phyloP scores from a whole-genome alignment of 306 rosid species.

The Gastrolobium villosum region DNA sequence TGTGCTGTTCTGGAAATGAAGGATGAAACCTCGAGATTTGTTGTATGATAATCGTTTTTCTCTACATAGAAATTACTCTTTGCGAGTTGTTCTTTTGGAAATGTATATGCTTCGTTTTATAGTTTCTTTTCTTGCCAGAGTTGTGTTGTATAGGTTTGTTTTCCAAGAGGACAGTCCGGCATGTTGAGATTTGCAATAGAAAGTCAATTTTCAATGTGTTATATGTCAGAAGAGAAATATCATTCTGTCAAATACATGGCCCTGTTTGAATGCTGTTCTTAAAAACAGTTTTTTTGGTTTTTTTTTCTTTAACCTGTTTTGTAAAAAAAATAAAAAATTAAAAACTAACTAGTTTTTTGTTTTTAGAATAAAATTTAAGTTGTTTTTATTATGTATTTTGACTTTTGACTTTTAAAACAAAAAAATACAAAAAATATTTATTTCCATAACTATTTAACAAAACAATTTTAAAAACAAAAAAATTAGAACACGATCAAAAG shows the following conservation, averaged over 20 bases:
- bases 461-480: too few species aligned
- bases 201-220: constrained; percentile 33
- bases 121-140: constrained; percentile 15
- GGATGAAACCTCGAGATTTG: constrained; percentile 33
- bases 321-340: too few species aligned
- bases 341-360: too few species aligned
- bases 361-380: too few species aligned
- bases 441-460: too few species aligned
- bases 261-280: too few species aligned
- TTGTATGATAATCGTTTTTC: constrained; percentile 22
- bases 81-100: constrained; percentile 1
- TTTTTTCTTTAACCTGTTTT: too few species aligned
- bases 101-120: constrained; percentile 23
- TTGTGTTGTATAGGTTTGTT: neutral
- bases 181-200: constrained; percentile 31
- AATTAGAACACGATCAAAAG: too few species aligned
- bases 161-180: constrained; percentile 18
- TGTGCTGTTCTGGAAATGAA: constrained; percentile 57
- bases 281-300: too few species aligned
- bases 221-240: constrained; percentile 17
- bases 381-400: too few species aligned
- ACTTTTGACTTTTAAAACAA: too few species aligned
- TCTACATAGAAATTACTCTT: constrained; percentile 16
- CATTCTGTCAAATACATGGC: neutral
- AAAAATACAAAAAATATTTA: too few species aligned